Base-by-base conservation (phyloP, 2,329 filamentous ascomycete genomes). In the Colletotrichum salicis region DNA sequence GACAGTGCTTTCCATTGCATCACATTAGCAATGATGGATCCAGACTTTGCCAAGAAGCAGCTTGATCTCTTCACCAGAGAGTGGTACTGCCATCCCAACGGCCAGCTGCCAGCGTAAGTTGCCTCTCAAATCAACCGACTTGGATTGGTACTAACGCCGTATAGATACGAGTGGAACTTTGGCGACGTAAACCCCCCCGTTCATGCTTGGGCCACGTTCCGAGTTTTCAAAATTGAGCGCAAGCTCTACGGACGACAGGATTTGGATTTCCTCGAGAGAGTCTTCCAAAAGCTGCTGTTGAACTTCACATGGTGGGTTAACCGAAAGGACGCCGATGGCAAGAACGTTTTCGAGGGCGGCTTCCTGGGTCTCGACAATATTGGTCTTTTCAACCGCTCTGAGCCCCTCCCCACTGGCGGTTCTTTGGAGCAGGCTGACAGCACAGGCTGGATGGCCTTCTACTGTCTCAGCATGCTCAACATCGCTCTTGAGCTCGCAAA, bases 281-380 rank as follows among this genome's bases (percentile, higher is more conserved):
- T 98, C 5, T 98, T 98, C 86, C 96, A 98, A 79, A 98, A 98
- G 82, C 84, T 98, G 72, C 86, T 98, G 29, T 87, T 98, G 74
- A 98, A 98, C 84, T 98, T 98, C 81, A 98, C 96, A 4, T 98
- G 96, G 96, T 98, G 96, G 96, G 96, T 98, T 24, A 98, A 98
- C 81, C 93, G 96, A 70, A 98, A 98, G 83, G 96, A 98, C 77
- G 88, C 89, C 12, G 94, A 97, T 11, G 96, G 95, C 77, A 98
- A 98, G 85, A 98, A 98, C 78, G 93, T 98, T 33, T 98, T 98
- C 76, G 96, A 98, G 79, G 96, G 96, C 76, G 96, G 96, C 55
- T 98, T 98, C 86, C 86, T 98, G 8, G 96, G 96, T 57, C 86
- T 98, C 64, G 96, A 98, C 88, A 98, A 98, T 80, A 98, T 98